Base-by-base conservation (phyloP, 1,139 yeast genomes). In the Yamadazyma atlantica region DNA sequence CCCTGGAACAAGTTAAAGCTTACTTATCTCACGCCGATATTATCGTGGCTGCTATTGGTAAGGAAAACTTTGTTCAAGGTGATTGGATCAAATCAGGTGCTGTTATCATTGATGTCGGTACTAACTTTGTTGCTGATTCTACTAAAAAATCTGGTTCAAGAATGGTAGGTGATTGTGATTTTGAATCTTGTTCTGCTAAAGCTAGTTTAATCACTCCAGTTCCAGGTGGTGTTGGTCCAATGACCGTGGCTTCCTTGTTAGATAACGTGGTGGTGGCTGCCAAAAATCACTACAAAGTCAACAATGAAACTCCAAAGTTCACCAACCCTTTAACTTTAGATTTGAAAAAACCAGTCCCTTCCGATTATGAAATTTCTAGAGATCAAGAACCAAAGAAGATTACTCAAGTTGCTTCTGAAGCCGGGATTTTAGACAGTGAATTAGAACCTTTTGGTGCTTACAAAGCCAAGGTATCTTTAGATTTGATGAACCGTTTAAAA, bases 181-280 rank as follows among this genome's bases (percentile, higher is more conserved):
- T 77, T 53, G 82, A 73, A 36, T 66, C 80, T 18, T 88, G 88
- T 39, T 57, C 74, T 35, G 69, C 76, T 39, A 78, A 75, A 44
- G 96, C 95, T 22, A 73, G 83, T 26, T 73, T 75, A 55, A 77
- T 92, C 57, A 92, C 98, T 17, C 98, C 98, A 21, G 99, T 92
- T 41, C 99, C 98, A 36, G 99, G 99, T 58, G 98, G 98, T 50
- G 98, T 92, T 43, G 98, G 98, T 37, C 99, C 98, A 53, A 92
- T 92, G 97, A 92, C 99, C 10, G 97, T 92, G 37, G 97, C 97
- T 36, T 87, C 89, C 85, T 77, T 92, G 42, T 79, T 90, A 62
- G 85, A 85, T 57, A 92, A 92, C 59, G 96, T 90, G 23, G 77
- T 86, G 30, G 67, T 75, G 43, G 88, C 97, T 33, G 97, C 97